These are phyloP conservation scores for Durusdinium trenchii DNA, from an alignment of 73 alveolate genomes.

Conservation along the genomic window DNA sequence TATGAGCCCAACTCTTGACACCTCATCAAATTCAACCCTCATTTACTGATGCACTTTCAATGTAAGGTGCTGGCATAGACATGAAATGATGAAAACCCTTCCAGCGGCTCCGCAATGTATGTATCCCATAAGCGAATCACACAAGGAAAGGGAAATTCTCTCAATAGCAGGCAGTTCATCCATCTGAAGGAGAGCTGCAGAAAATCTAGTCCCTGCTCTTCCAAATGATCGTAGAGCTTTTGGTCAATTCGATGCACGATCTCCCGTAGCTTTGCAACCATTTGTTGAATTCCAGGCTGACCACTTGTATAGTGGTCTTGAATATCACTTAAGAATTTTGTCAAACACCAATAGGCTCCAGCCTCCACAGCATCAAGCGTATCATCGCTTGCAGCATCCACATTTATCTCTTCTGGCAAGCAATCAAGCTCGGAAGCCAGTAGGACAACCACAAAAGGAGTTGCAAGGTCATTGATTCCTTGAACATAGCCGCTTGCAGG, in stretches of 20 bases:
- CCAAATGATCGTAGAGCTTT: constrained; percentile 97
- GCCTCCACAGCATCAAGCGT: constrained; percentile 96
- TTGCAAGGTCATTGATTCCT: constrained; percentile 98
- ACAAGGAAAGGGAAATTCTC: constrained; percentile 98
- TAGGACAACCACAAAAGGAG: constrained; percentile 98
- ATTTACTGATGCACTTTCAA: too few species aligned
- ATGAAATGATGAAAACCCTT: constrained; percentile 97
- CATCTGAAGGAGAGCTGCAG: constrained; percentile 98
- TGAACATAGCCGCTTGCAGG: constrained; percentile 97
- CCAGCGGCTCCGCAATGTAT: constrained; percentile 98
- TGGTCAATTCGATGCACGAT: constrained; percentile 97
- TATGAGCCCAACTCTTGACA: too few species aligned
- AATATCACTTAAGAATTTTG: constrained; percentile 97
- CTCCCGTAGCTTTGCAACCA: constrained; percentile 97
- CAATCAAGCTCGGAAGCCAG: constrained; percentile 96
- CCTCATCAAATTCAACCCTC: too few species aligned
- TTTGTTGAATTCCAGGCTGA: constrained; percentile 98
- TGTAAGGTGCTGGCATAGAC: constrained; percentile 98
- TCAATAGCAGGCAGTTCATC: constrained; percentile 98
- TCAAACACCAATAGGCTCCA: constrained; percentile 97
- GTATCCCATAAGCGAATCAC: constrained; percentile 98
- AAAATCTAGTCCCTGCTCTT: constrained; percentile 97
- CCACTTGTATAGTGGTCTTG: constrained; percentile 98
- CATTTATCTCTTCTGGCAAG: constrained; percentile 96
- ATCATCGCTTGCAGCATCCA: constrained; percentile 86